phyloP scores from a whole-genome alignment of 2,329 filamentous ascomycete genomes.

The Hypoxylon sp. region DNA sequence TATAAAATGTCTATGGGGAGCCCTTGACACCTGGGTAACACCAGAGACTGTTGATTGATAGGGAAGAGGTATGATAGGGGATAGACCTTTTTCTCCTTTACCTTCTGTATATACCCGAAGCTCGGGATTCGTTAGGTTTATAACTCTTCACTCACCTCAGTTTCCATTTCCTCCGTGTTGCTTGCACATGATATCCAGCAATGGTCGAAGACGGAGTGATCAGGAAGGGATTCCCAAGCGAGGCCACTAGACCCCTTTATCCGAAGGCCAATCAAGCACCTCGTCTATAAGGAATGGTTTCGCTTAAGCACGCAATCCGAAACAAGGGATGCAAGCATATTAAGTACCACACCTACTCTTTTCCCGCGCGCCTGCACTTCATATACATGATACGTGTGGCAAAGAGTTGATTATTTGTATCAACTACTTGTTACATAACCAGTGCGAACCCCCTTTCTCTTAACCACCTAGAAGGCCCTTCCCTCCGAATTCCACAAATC shows the following conservation, averaged over 20 bases:
- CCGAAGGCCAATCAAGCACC: not conserved
- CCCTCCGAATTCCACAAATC: not conserved
- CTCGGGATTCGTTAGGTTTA: too few species aligned
- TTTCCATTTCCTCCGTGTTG: too few species aligned
- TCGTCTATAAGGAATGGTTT: not conserved
- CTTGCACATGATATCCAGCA: too few species aligned
- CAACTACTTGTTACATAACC: conserved; percentile 1
- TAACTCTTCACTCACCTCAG: too few species aligned
- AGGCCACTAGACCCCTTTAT: not conserved
- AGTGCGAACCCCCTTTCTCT: not conserved
- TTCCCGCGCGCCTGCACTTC: not conserved
- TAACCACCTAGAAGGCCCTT: not conserved
- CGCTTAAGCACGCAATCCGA: not conserved
- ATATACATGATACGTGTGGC: not conserved
- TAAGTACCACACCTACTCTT: not conserved
- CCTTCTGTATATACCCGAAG: too few species aligned
- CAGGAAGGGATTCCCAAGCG: not conserved
- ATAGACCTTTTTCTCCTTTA: too few species aligned
- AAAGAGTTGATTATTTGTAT: not conserved
- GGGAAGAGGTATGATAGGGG: too few species aligned
- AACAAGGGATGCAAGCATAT: not conserved
- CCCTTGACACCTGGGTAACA: too few species aligned
- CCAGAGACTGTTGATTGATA: too few species aligned
- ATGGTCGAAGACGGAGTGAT: not conserved
- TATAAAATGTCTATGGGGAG: too few species aligned